These are phyloP conservation scores for Boletus rubropictus DNA, from an alignment of 768 basidiomycete genomes.

Conservation along the genomic window DNA sequence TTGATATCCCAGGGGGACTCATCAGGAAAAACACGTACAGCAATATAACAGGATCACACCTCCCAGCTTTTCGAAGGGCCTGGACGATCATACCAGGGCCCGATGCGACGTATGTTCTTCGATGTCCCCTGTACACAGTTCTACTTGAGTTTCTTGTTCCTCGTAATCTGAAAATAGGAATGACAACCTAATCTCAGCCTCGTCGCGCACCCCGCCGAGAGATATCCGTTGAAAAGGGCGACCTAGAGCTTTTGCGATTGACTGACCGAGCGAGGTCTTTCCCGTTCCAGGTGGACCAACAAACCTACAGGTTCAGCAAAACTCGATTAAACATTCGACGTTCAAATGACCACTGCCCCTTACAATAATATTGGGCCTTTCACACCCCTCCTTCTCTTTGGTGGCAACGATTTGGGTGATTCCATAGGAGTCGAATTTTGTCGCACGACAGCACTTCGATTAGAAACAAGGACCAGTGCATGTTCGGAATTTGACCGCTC, in stretches of 20 bases:
- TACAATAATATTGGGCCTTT: slow-evolving; percentile 73
- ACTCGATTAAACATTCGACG: background rate
- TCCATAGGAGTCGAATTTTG: slow-evolving; percentile 6
- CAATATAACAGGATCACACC: slow-evolving; percentile 74
- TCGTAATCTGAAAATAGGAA: slow-evolving; percentile 5
- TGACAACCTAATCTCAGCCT: slow-evolving; percentile 64
- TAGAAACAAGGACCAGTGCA: slow-evolving; percentile 15
- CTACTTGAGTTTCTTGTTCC: slow-evolving; percentile 1
- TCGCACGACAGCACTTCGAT: slow-evolving; percentile 14
- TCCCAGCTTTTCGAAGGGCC: slow-evolving; percentile 77
- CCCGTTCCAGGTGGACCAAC: slow-evolving; percentile 90
- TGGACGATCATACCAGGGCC: slow-evolving; percentile 83
- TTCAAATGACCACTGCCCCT: slow-evolving; percentile 11
- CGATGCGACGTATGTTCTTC: slow-evolving; percentile 87
- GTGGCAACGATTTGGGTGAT: background rate
- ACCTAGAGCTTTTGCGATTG: slow-evolving; percentile 74
- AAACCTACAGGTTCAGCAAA: slow-evolving; percentile 43
- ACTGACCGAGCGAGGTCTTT: slow-evolving; percentile 88
- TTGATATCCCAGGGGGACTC: background rate
- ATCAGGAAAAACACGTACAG: slow-evolving; percentile 35
- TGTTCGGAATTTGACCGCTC: slow-evolving; percentile 19
- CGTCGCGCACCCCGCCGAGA: slow-evolving; percentile 88
- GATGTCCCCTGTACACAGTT: slow-evolving; percentile 41
- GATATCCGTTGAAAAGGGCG: slow-evolving; percentile 91
- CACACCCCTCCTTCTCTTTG: slow-evolving; percentile 37